Conservation (phyloP, 1,284 basidiomycete species). For the Leccinum solheimii region DNA sequence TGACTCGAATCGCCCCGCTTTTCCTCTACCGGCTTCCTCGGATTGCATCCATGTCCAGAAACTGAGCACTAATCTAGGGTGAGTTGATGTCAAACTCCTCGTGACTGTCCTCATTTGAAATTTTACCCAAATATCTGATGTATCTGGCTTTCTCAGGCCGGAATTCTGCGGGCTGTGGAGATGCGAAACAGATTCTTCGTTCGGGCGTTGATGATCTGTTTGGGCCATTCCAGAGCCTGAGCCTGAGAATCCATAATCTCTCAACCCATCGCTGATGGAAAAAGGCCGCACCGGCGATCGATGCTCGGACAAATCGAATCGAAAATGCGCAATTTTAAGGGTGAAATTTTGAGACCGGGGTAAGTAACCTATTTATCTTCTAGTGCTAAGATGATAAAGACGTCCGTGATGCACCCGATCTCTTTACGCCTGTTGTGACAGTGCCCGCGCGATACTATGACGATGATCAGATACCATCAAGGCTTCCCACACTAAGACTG, state of each 20-base stretch:
- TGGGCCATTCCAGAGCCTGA: constrained; percentile 9
- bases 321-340: not conserved
- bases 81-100: constrained; percentile 26
- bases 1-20: constrained; percentile 25
- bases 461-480: not conserved
- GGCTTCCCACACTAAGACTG: not conserved
- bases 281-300: too few relatives aligned
- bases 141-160: constrained; percentile 25
- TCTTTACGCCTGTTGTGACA: too few relatives aligned
- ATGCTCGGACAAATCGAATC: not conserved
- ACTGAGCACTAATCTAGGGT: constrained; percentile 15
- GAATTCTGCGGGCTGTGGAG: constrained; percentile 27
- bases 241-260: not conserved
- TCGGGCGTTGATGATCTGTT: constrained; percentile 17
- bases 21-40: too few relatives aligned
- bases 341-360: not conserved
- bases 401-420: too few relatives aligned
- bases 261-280: not conserved
- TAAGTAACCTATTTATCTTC: not conserved
- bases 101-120: constrained; percentile 12
- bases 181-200: constrained; percentile 28
- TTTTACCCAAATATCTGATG: constrained; percentile 15
- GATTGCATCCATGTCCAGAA: constrained; percentile 10
- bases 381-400: too few relatives aligned
- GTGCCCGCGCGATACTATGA: too few relatives aligned